phyloP scores from a whole-genome alignment of 2,329 filamentous ascomycete genomes.

The Penicillium sclerotigenum region DNA sequence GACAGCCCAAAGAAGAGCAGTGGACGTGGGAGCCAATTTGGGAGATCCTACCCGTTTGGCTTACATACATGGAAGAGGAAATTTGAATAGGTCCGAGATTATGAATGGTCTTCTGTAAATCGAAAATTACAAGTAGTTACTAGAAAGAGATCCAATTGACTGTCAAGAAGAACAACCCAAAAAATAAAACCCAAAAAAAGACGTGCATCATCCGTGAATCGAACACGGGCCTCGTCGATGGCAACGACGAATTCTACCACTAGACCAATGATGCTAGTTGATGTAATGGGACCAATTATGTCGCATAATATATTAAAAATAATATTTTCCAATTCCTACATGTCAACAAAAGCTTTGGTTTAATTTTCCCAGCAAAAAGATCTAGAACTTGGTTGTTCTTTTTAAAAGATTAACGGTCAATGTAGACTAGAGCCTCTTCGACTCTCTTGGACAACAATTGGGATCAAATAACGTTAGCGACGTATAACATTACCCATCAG shows the following conservation, averaged over 20 bases:
- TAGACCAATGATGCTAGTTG: constrained; percentile 41
- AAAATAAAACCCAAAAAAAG: not conserved
- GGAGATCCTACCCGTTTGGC: not conserved
- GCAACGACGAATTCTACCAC: constrained; percentile 41
- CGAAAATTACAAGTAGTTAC: too few species aligned
- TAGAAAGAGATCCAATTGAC: not conserved
- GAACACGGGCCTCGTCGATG: constrained; percentile 48
- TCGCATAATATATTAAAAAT: accelerated
- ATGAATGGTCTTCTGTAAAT: not conserved
- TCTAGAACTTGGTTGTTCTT: not conserved
- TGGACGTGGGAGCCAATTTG: not conserved
- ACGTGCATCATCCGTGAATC: constrained; percentile 47
- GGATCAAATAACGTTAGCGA: not conserved
- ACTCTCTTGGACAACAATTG: not conserved
- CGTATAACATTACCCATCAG: not conserved
- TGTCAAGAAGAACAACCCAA: not conserved
- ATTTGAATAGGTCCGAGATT: not conserved
- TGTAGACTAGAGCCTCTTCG: not conserved
- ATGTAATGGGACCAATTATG: not conserved
- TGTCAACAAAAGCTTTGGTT: not conserved
- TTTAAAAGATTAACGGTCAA: accelerated
- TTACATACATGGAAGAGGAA: too few species aligned
- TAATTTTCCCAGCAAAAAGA: too few species aligned
- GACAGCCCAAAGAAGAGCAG: too few species aligned
- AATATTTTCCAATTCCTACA: accelerated